Evolutionary conservation across 345 rosid species (phyloP).

Genomic region (Kandelia obovata): DNA sequence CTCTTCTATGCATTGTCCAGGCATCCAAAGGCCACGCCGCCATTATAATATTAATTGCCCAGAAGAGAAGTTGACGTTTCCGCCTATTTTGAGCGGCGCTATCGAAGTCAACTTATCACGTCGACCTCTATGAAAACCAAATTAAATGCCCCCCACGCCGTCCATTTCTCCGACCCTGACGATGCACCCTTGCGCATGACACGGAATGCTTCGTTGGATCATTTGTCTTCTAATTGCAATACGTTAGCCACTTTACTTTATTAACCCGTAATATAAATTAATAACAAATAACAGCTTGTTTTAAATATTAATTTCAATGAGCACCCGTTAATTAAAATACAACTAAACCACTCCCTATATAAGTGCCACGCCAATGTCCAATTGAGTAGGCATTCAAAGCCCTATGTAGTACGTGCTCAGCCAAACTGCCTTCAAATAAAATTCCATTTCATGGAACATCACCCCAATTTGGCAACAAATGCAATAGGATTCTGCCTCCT

Average conservation of each 20-base stretch:
- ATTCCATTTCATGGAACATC: conserved; percentile 24
- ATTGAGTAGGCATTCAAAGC: not conserved
- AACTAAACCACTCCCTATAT: not conserved
- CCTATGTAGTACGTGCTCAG: not conserved
- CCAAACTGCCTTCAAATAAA: not conserved
- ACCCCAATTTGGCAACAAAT: conserved; percentile 17
- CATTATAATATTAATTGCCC: no score
- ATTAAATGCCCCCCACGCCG: conserved; percentile 16
- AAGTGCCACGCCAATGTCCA: not conserved
- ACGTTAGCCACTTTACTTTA: not conserved
- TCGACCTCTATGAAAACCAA: conserved; percentile 1
- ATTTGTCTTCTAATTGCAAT: conserved; percentile 12
- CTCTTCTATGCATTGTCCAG: not conserved
- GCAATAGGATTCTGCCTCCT: conserved; percentile 67
- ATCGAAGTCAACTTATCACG: not conserved
- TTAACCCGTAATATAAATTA: not conserved
- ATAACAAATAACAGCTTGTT: no score
- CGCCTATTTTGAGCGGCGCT: no score
- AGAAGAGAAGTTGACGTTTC: no score
- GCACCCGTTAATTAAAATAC: not conserved
- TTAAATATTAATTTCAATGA: no score
- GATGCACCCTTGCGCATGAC: not conserved
- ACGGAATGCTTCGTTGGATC: conserved; percentile 19
- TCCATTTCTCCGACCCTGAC: conserved; percentile 27
- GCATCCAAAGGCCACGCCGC: not conserved